A percentile compares a stretch with the other conserved stretches of the same genome.
Conservation (phyloP, 2,329 filamentous ascomycete species). For the Monilinia fructicola region DNA sequence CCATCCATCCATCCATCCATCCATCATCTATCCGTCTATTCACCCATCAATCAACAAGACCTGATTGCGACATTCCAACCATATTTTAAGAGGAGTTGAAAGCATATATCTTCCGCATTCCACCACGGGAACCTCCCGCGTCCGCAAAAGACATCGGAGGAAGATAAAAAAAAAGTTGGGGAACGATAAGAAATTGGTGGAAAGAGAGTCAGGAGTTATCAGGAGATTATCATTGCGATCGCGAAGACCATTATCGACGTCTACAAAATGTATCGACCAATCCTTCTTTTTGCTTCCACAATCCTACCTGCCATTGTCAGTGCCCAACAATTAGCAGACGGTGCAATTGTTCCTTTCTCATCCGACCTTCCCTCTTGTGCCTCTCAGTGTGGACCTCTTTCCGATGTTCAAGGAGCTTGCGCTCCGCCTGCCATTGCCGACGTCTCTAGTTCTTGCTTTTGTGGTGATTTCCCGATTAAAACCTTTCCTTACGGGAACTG, state of each 20-base stretch:
- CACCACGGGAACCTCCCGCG: background rate
- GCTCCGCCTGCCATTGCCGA: constrained; percentile 55
- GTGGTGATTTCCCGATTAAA: constrained; percentile 59
- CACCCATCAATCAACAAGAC: background rate
- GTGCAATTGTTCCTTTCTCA: constrained; percentile 53
- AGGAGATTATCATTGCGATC: constrained; percentile 5
- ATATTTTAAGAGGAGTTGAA: background rate
- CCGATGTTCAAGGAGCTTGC: constrained; percentile 71
- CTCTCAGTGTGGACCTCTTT: constrained; percentile 57
- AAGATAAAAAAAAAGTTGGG: background rate
- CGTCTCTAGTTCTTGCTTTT: constrained; percentile 72
- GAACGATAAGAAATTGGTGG: background rate
- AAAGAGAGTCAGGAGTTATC: background rate
- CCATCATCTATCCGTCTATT: background rate
- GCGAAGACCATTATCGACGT: constrained; percentile 1
- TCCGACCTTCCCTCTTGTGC: constrained; percentile 63
- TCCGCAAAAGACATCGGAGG: background rate
- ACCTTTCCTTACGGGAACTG: constrained; percentile 53
- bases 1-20: background rate
- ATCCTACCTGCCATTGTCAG: constrained; percentile 18
- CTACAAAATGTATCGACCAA: constrained; percentile 23
- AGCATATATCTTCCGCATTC: background rate
- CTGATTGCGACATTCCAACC: background rate
- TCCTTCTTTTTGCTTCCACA: constrained; percentile 16
- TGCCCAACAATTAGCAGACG: constrained; percentile 28